Evolutionary conservation across 768 basidiomycete genomes (phyloP).

Genomic region (Neoboletus brunneissimus): DNA sequence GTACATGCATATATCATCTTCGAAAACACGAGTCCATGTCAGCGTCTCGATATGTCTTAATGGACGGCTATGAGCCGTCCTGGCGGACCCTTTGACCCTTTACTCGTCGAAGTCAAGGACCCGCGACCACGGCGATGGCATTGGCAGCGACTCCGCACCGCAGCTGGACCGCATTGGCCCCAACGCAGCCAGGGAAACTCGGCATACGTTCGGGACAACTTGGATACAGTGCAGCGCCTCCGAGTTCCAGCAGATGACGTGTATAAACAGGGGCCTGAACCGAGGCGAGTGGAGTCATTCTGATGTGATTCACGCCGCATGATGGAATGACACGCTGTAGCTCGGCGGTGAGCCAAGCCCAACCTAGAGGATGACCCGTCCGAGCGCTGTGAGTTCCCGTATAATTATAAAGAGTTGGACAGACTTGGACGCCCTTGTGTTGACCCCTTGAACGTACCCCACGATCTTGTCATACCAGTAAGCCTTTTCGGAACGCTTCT

Average conservation of each 20-base stretch:
- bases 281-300: slow-evolving; percentile 6
- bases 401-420: slow-evolving; percentile 3
- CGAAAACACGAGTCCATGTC: background rate
- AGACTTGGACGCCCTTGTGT: background rate
- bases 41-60: background rate
- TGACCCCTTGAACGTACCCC: background rate
- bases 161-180: background rate
- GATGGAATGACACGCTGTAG: slow-evolving; percentile 3
- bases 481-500: background rate
- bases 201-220: background rate
- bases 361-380: background rate
- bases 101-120: background rate
- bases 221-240: no score
- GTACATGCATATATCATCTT: background rate
- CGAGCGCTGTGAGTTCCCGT: background rate
- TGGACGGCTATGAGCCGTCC: background rate
- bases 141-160: background rate
- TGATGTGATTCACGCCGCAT: background rate
- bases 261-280: background rate
- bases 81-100: background rate
- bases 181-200: background rate
- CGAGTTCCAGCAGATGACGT: background rate
- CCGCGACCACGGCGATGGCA: background rate
- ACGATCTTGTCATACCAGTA: background rate
- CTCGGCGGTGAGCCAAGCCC: slow-evolving; percentile 13